phyloP scores from a whole-genome alignment of 75 land plant species.

The Picea glauca region DNA sequence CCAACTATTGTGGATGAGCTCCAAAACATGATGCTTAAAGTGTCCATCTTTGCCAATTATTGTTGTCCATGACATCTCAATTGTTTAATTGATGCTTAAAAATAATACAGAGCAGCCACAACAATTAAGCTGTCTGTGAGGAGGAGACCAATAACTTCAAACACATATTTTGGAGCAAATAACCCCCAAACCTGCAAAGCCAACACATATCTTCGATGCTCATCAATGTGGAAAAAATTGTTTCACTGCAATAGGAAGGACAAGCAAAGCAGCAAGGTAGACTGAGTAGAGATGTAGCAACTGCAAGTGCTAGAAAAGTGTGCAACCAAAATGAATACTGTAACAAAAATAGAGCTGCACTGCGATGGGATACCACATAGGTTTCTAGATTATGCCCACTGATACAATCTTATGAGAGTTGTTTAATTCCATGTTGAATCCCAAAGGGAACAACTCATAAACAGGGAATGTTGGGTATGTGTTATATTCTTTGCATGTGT shows the following conservation, averaged over 20 bases:
- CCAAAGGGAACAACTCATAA: background rate
- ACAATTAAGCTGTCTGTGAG: conserved; percentile 60
- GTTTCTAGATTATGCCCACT: background rate
- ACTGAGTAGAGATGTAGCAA: background rate
- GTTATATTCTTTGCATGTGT: too few species aligned
- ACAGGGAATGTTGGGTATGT: too few species aligned
- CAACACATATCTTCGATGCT: background rate
- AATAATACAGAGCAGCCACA: conserved; percentile 42
- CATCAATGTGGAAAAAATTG: background rate
- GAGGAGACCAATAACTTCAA: conserved; percentile 80
- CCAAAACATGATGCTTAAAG: background rate
- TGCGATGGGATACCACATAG: background rate
- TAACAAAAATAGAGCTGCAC: background rate
- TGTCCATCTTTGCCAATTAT: background rate
- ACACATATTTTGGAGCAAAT: conserved; percentile 96
- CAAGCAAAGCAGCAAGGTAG: background rate
- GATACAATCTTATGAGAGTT: conserved; percentile 8
- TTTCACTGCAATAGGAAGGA: background rate
- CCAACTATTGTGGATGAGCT: background rate
- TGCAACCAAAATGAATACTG: background rate
- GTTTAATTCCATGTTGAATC: background rate
- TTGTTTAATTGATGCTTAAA: conserved; percentile 13
- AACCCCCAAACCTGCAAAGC: conserved; percentile 93
- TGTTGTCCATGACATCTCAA: background rate
- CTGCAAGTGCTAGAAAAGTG: background rate